These are phyloP conservation scores for Epicoccum sorghinum DNA, from an alignment of 2,329 filamentous ascomycete species.

Conservation along the genomic window DNA sequence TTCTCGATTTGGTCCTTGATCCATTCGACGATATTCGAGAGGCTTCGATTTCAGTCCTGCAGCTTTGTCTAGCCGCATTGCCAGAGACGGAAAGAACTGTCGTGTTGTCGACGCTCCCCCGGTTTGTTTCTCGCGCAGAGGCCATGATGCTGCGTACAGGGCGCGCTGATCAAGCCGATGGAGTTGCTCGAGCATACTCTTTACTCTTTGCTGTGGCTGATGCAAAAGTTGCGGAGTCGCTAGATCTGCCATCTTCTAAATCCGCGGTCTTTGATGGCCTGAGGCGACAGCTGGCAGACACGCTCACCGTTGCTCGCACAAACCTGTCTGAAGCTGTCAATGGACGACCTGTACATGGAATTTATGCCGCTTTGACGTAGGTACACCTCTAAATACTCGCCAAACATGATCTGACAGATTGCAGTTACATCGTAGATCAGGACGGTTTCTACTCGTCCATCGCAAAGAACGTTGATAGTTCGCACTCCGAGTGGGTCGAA, in stretches of 20 bases:
- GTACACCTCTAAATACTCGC: not conserved
- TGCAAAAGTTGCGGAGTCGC: constrained; percentile 3
- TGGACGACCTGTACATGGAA: constrained; percentile 54
- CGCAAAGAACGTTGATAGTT: constrained; percentile 12
- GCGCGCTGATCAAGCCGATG: constrained; percentile 90
- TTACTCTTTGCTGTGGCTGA: constrained; percentile 66
- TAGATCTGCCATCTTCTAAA: constrained; percentile 34
- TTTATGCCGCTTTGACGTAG: constrained; percentile 47
- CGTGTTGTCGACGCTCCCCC: constrained; percentile 23
- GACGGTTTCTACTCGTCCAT: constrained; percentile 40
- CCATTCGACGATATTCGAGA: constrained; percentile 90
- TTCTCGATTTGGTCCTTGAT: constrained; percentile 83
- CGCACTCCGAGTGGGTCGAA: constrained; percentile 36
- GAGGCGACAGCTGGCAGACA: constrained; percentile 66
- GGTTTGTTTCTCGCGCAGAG: constrained; percentile 52
- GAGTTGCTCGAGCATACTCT: constrained; percentile 78
- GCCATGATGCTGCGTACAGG: constrained; percentile 71
- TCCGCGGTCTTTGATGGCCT: constrained; percentile 63
- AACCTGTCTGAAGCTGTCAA: constrained; percentile 68
- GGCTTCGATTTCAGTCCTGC: constrained; percentile 55
- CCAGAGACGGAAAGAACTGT: constrained; percentile 17
- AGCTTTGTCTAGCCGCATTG: constrained; percentile 35
- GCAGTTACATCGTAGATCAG: constrained; percentile 58
- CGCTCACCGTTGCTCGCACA: constrained; percentile 65
- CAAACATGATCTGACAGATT: not conserved